These are phyloP conservation scores for Scenedesmus sp. DNA, from an alignment of 163 green algal species.

Conservation along the genomic window DNA sequence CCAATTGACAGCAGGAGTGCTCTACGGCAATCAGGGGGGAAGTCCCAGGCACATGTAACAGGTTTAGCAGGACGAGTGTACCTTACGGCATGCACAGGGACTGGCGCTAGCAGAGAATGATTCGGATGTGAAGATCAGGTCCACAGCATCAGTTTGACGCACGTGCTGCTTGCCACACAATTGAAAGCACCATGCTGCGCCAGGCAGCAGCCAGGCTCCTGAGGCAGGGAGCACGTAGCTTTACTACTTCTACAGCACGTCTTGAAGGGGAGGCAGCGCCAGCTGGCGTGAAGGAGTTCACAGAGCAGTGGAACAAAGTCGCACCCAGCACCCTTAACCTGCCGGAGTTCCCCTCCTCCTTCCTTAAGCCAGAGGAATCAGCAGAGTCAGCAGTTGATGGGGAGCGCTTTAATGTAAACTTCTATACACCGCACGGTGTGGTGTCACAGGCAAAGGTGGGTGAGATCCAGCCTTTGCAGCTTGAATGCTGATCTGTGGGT, in stretches of 20 bases:
- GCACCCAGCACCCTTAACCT: slow-evolving; percentile 71
- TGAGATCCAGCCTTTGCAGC: slow-evolving; percentile 9
- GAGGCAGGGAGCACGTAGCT: slow-evolving; percentile 40
- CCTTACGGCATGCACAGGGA: background rate
- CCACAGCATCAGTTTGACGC: background rate
- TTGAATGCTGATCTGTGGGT: background rate
- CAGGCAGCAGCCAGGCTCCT: slow-evolving; percentile 19
- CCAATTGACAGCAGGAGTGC: background rate
- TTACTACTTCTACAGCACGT: slow-evolving; percentile 58
- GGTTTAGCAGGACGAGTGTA: slow-evolving; percentile 13
- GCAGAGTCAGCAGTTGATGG: slow-evolving; percentile 65
- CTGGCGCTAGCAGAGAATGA: background rate
- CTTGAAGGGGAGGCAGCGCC: slow-evolving; percentile 66
- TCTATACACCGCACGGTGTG: slow-evolving; percentile 78
- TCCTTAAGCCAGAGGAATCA: slow-evolving; percentile 55
- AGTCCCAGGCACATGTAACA: slow-evolving; percentile 10
- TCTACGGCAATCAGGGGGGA: background rate
- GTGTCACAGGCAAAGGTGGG: slow-evolving; percentile 54
- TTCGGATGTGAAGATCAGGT: background rate
- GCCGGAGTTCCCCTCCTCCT: slow-evolving; percentile 80
- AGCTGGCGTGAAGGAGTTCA: slow-evolving; percentile 73
- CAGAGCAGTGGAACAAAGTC: slow-evolving; percentile 67
- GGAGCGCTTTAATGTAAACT: slow-evolving; percentile 89
- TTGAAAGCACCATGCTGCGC: slow-evolving; percentile 46
- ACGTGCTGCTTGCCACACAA: background rate